Conservation (phyloP, 2,329 filamentous ascomycete genomes). For the Talaromyces sp. region DNA sequence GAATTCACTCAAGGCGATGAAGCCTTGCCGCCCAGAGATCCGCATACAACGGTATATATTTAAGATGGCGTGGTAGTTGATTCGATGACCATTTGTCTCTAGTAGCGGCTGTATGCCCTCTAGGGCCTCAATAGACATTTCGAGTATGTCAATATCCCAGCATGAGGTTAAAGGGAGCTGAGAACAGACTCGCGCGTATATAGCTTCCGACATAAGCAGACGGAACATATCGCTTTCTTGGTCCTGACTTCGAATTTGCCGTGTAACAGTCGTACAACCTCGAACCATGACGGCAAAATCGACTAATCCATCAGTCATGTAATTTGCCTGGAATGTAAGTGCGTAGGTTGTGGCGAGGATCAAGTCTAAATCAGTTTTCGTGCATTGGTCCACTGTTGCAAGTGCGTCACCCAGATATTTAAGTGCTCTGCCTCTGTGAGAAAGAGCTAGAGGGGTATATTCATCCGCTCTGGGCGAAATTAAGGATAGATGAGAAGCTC, state of each 20-base stretch:
- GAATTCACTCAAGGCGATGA: slow-evolving; percentile 38
- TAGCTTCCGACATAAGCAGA: slow-evolving; percentile 7
- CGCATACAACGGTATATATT: slow-evolving; percentile 17
- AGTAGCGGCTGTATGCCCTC: slow-evolving; percentile 20
- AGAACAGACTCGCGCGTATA: not conserved
- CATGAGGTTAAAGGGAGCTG: slow-evolving; percentile 9
- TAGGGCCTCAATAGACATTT: slow-evolving; percentile 16
- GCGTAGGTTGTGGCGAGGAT: slow-evolving; percentile 31
- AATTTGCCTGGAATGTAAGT: slow-evolving; percentile 29
- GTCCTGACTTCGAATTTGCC: slow-evolving; percentile 26
- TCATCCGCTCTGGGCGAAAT: slow-evolving; percentile 49
- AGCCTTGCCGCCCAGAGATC: slow-evolving; percentile 23
- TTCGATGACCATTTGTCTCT: slow-evolving; percentile 28
- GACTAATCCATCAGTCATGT: slow-evolving; percentile 28
- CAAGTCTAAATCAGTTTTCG: slow-evolving; percentile 21
- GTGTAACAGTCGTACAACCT: slow-evolving; percentile 28
- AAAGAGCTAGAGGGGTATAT: slow-evolving; percentile 56
- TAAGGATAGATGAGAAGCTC: slow-evolving; percentile 55
- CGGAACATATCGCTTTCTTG: slow-evolving; percentile 16
- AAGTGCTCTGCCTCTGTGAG: slow-evolving; percentile 63
- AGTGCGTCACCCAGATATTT: slow-evolving; percentile 57
- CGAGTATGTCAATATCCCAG: slow-evolving; percentile 7
- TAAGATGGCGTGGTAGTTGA: slow-evolving; percentile 19
- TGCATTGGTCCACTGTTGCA: slow-evolving; percentile 14
- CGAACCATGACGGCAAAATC: slow-evolving; percentile 33